phyloP scores from a whole-genome alignment of 495 filamentous ascomycete species.

The Lophium mytilinum region DNA sequence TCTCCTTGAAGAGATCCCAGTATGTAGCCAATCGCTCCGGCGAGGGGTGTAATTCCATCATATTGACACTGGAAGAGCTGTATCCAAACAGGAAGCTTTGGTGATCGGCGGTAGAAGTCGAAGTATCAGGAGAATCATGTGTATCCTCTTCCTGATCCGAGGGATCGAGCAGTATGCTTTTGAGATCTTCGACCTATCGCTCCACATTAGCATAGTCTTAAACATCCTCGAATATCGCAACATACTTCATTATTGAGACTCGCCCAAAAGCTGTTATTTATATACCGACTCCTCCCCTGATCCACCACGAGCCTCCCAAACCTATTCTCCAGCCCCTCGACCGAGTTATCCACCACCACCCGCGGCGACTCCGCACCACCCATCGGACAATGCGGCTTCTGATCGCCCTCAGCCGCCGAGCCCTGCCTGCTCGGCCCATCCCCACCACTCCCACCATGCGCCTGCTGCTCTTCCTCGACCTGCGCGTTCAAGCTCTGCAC shows the following conservation, averaged over 20 bases:
- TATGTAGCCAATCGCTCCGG: conserved; percentile 28
- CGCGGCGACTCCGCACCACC: not conserved
- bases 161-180: conserved; percentile 58
- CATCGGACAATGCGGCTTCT: not conserved
- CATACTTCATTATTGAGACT: conserved; percentile 75
- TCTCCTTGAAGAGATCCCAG: conserved; percentile 40
- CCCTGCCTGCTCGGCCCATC: not conserved
- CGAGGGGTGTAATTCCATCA: conserved; percentile 32
- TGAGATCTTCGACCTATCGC: conserved; percentile 59
- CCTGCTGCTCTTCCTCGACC: conserved; percentile 32
- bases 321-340: conserved; percentile 47
- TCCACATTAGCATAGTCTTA: not conserved
- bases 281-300: conserved; percentile 71
- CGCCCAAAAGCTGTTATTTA: conserved; percentile 86
- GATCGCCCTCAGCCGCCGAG: not conserved
- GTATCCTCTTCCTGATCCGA: conserved; percentile 62
- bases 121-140: conserved; percentile 48
- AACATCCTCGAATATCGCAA: not conserved
- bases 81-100: conserved; percentile 54
- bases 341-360: conserved; percentile 17
- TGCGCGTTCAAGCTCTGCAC: conserved; percentile 56
- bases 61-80: conserved; percentile 31
- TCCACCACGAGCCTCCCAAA: conserved; percentile 79
- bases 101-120: conserved; percentile 44
- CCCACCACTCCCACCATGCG: conserved; percentile 1